Conservation (phyloP, 108 stramenopile genomes). For the Discostella stelligeroides region DNA sequence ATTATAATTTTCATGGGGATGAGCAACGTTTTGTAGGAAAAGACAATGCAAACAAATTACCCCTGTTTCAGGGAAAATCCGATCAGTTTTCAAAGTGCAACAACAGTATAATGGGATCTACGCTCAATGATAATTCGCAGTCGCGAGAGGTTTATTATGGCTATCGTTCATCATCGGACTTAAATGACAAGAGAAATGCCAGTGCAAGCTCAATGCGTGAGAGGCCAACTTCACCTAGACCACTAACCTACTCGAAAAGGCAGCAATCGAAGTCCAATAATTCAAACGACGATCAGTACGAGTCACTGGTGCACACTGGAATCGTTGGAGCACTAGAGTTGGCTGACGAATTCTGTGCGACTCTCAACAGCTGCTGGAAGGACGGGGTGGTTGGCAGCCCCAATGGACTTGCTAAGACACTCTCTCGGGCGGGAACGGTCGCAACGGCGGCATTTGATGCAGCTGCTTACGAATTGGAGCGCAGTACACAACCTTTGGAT, state of each 20-base stretch:
- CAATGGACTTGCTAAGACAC: background rate
- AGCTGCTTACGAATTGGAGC: background rate
- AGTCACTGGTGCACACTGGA: background rate
- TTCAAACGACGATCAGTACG: constrained; percentile 11
- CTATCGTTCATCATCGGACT: background rate
- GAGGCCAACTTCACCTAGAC: background rate
- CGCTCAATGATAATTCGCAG: background rate
- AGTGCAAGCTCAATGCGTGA: background rate
- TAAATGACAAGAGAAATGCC: background rate
- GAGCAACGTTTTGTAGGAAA: background rate
- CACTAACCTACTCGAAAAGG: background rate
- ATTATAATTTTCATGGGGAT: background rate
- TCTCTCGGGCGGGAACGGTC: background rate
- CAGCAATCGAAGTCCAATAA: background rate
- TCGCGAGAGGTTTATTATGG: background rate
- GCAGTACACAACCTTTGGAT: background rate
- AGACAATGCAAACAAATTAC: background rate
- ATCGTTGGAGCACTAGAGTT: background rate
- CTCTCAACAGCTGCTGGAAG: constrained; percentile 11
- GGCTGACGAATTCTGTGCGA: constrained; percentile 11
- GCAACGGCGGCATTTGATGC: background rate
- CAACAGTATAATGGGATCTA: constrained; percentile 10
- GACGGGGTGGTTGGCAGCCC: background rate
- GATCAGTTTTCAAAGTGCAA: constrained; percentile 6
- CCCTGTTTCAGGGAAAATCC: constrained; percentile 9